Percentiles rank a stretch among this genome's conserved stretches.
phyloP scores from a whole-genome alignment of 139 green algal genomes.

The Volvox reticuliferus region DNA sequence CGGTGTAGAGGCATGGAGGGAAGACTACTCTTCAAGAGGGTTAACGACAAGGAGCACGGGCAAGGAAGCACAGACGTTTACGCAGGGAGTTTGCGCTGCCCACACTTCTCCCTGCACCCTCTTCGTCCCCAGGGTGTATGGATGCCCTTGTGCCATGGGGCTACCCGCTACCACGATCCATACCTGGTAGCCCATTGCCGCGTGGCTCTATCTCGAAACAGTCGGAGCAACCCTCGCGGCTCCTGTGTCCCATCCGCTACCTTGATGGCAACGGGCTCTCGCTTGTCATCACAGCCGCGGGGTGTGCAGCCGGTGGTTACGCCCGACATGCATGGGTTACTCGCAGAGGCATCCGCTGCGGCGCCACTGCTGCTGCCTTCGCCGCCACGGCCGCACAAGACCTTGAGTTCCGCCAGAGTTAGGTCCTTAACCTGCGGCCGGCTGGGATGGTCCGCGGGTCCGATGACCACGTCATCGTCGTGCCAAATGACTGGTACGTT shows the following conservation, averaged over 20 bases:
- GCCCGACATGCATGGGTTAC: no score
- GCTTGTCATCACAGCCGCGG: conserved; percentile 30
- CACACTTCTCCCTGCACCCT: no score
- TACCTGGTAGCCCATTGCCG: neutral
- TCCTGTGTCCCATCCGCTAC: no score
- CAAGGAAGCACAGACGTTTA: no score
- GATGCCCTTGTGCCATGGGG: no score
- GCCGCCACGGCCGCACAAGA: conserved; percentile 51
- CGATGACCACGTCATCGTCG: conserved; percentile 80
- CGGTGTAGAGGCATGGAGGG: no score
- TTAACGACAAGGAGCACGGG: no score
- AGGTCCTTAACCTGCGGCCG: conserved; percentile 70
- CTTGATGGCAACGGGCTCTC: neutral
- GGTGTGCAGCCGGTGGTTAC: no score
- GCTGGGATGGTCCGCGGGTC: conserved; percentile 50
- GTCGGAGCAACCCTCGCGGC: conserved; percentile 10
- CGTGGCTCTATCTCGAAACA: conserved; percentile 48
- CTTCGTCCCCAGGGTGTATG: no score
- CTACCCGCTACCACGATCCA: neutral
- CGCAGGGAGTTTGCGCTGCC: no score
- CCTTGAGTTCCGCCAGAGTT: conserved; percentile 73
- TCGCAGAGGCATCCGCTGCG: no score
- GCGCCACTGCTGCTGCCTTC: neutral
- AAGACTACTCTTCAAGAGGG: no score
- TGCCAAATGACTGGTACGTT: conserved; percentile 87